phyloP scores from a whole-genome alignment of 208 protist genomes.

The Crithidia expoeki region DNA sequence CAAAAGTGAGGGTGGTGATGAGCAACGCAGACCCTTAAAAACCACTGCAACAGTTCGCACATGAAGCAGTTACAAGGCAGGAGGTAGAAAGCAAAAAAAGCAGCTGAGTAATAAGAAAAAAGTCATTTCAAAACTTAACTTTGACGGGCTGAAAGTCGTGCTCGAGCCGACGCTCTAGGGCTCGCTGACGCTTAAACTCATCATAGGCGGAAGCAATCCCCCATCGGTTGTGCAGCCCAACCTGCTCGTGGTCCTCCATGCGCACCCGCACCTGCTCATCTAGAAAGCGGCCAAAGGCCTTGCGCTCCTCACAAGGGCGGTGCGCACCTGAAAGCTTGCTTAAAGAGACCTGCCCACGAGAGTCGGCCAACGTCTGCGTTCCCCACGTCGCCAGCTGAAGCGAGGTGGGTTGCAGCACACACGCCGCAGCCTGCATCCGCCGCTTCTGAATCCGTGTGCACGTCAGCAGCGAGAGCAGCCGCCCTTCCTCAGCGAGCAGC shows the following conservation, averaged over 20 bases:
- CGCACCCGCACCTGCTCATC: slow-evolving; percentile 8
- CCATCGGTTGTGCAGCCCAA: slow-evolving; percentile 11
- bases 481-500: slow-evolving; percentile 26
- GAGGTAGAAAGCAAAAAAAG: slow-evolving; percentile 24
- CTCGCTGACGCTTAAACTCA: slow-evolving; percentile 7
- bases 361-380: slow-evolving; percentile 26
- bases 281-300: slow-evolving; percentile 16
- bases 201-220: slow-evolving; percentile 24
- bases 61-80: too few species aligned
- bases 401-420: slow-evolving; percentile 14
- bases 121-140: background rate
- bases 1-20: too few species aligned
- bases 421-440: slow-evolving; percentile 29
- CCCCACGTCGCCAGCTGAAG: slow-evolving; percentile 35
- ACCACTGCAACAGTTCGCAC: too few species aligned
- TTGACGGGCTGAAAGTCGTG: background rate
- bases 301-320: background rate
- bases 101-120: slow-evolving; percentile 10
- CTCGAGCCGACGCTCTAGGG: background rate
- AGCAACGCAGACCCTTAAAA: too few species aligned
- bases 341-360: slow-evolving; percentile 11
- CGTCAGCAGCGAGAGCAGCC: slow-evolving; percentile 25
- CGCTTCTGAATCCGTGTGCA: slow-evolving; percentile 11
- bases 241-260: slow-evolving; percentile 6
- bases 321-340: slow-evolving; percentile 2